Base-by-base conservation (phyloP, 2,329 filamentous ascomycete genomes). In the Phialocephala subalpina region DNA sequence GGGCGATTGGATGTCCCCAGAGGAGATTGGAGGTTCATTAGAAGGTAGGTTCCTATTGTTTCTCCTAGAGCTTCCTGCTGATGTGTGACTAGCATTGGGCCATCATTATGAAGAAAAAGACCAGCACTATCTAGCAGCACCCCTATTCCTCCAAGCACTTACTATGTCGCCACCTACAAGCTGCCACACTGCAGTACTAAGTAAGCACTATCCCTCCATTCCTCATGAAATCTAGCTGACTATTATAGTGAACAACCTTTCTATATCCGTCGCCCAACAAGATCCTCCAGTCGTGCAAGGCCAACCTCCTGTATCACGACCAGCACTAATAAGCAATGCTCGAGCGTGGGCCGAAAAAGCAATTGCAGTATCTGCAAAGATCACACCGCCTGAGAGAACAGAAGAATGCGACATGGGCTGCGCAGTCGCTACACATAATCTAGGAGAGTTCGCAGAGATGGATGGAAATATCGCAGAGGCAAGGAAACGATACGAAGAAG, bases 361-460 rank as follows among this genome's bases (percentile, higher is more conserved):
- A 2, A 80, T 94, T 38, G 82, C 84, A 25, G 86, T 93, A 64
- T 88, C 90, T 1, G 82, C 83, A 8, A 85, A 87, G 33, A 90
- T 97, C 49, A 79, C 84, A 63, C 86, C 89, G 3, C 87, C 91
- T 0, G 81, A 87, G 3, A 84, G 92, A 47, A 92, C 88, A 2
- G 84, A 90, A 58, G 93, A 97, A 75, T 97, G 95, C 75, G 93
- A 97, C 76, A 79, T 91, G 63, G 92, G 91, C 1, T 97, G 94
- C 74, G 91, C 91, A 2, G 91, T 91, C 6, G 92, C 94, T 8
- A 88, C 92, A n/a, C 92, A 93, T 78, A 97, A 97, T 76, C 86
- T 97, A 61, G 95, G 90, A 27, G 92, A 97, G 73, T 90, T 97
- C 71, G 90, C 92, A 0, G 88, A 92, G 70, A 90, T 96, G 86